Evolutionary conservation across 2,329 filamentous ascomycete species (phyloP).

Genomic region (Phyllosticta citrichinensis): DNA sequence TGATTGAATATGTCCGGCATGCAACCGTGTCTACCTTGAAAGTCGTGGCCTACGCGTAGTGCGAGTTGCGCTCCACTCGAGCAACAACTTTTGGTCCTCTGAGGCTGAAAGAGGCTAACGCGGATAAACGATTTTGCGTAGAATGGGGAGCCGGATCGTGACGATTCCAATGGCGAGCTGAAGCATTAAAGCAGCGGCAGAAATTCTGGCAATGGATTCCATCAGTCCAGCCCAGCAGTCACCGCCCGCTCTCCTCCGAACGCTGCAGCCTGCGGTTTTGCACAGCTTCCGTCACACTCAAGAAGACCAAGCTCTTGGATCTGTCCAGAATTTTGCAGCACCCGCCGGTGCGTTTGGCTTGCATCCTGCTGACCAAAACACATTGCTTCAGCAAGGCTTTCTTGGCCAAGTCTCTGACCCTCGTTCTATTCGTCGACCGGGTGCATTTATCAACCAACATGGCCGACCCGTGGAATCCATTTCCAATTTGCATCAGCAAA

Average conservation of each 20-base stretch:
- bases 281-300: conserved; percentile 21
- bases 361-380: conserved; percentile 25
- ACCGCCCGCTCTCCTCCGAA: conserved; percentile 17
- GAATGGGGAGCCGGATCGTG: background rate
- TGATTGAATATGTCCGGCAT: background rate
- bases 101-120: background rate
- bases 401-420: conserved; percentile 11
- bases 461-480: conserved; percentile 21
- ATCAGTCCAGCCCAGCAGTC: conserved; percentile 5
- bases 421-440: conserved; percentile 18
- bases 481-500: conserved; percentile 16
- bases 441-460: conserved; percentile 13
- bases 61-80: too few species aligned
- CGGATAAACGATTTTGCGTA: background rate
- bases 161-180: background rate
- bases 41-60: too few species aligned
- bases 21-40: too few species aligned
- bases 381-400: conserved; percentile 1
- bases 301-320: background rate
- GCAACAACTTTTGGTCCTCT: too few species aligned
- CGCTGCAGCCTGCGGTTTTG: conserved; percentile 20
- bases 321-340: conserved; percentile 12
- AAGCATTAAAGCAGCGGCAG: conserved; percentile 18
- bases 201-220: conserved; percentile 8
- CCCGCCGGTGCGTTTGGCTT: conserved; percentile 25